phyloP scores from a whole-genome alignment of 192 early-diverging fungal genomes.

The Phycomyces blakesleeanus region DNA sequence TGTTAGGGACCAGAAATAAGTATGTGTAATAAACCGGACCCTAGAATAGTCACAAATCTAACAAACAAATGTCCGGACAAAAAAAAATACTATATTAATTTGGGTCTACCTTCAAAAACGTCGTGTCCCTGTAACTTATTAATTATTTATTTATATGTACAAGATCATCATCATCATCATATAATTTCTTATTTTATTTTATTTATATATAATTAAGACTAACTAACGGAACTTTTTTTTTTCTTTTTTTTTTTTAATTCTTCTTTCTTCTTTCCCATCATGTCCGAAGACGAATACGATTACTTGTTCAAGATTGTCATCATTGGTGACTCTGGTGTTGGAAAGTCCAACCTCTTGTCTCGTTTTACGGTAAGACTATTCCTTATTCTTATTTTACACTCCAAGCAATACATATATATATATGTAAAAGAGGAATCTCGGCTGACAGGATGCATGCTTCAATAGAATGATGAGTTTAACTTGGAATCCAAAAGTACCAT shows the following conservation, averaged over 20 bases:
- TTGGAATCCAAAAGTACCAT: constrained; percentile 97
- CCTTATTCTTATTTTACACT: not conserved
- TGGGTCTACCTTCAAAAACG: too few species aligned
- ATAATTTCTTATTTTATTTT: too few species aligned
- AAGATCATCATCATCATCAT: too few species aligned
- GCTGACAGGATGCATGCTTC: not conserved
- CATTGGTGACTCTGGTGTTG: constrained; percentile 78
- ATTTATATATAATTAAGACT: not conserved
- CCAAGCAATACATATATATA: not conserved
- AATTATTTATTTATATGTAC: too few species aligned
- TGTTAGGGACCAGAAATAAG: too few species aligned
- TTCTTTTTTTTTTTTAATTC: not conserved
- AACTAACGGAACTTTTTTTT: not conserved
- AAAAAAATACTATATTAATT: too few species aligned
- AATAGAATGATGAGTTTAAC: constrained; percentile 89
- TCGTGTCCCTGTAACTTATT: too few species aligned
- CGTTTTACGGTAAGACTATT: constrained; percentile 73
- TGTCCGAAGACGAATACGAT: constrained; percentile 63
- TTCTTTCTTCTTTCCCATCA: not conserved
- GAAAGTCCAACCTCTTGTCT: constrained; percentile 77
- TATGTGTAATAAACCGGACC: too few species aligned
- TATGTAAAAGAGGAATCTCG: not conserved
- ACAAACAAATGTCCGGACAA: too few species aligned
- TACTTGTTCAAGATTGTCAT: constrained; percentile 68
- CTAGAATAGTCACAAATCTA: too few species aligned